These are phyloP conservation scores for Solanum rostratum DNA, from an alignment of 257 asterid species.

Conservation along the genomic window DNA sequence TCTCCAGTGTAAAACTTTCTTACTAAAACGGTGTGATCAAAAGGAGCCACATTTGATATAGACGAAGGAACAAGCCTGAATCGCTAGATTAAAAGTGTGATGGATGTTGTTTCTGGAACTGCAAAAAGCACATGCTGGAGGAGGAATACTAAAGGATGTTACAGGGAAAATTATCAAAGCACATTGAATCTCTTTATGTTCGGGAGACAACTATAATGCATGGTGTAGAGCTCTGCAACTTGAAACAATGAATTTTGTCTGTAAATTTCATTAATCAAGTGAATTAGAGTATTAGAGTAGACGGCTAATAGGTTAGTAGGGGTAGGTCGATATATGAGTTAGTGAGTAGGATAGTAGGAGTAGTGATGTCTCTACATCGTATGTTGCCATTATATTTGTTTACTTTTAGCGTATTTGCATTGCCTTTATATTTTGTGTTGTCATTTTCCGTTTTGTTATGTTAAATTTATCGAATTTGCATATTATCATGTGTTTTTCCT, in stretches of 20 bases:
- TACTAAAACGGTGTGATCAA: background rate
- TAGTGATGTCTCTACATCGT: no score
- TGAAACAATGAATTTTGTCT: background rate
- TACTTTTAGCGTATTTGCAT: no score
- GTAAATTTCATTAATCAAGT: background rate
- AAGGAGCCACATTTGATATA: background rate
- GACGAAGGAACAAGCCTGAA: background rate
- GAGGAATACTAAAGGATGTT: background rate
- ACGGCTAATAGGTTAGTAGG: no score
- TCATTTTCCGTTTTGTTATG: no score
- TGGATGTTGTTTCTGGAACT: background rate
- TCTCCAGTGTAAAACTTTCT: background rate
- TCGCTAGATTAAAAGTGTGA: background rate
- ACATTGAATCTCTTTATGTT: background rate
- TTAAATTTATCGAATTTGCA: no score
- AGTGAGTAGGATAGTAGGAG: no score
- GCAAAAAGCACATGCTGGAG: background rate
- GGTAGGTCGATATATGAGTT: no score
- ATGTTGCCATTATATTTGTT: no score
- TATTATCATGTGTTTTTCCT: no score
- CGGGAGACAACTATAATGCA: background rate
- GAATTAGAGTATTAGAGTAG: no score
- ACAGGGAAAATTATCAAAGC: background rate
- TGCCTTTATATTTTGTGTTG: no score
- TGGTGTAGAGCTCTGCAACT: background rate